Percentiles rank a stretch among this genome's conserved stretches.
Evolutionary conservation across 345 rosid species (phyloP).

Genomic region (Nephelium lappaceum): DNA sequence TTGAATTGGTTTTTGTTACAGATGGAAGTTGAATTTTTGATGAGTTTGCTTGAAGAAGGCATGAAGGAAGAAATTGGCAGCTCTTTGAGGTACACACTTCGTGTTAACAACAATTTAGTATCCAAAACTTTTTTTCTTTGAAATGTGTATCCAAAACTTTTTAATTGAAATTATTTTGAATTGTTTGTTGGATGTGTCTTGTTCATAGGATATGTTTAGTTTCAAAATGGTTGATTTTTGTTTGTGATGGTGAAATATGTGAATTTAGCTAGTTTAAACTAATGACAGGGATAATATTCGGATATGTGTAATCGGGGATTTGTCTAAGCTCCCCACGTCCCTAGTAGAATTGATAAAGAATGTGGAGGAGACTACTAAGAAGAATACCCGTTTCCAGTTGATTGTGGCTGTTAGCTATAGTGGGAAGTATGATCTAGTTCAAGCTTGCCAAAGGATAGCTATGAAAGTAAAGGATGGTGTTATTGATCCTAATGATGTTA

Average conservation of each 20-base stretch:
- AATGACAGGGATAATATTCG: slow-evolving; percentile 23
- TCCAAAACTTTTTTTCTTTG: neutral
- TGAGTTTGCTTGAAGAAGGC: slow-evolving; percentile 26
- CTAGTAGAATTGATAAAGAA: slow-evolving; percentile 19
- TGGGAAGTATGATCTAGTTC: slow-evolving; percentile 34
- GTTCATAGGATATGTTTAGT: neutral
- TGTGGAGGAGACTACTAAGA: slow-evolving; percentile 25
- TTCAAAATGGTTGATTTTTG: neutral
- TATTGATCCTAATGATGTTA: slow-evolving; percentile 24
- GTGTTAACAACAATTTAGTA: neutral
- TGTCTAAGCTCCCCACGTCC: slow-evolving; percentile 20
- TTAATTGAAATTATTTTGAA: neutral
- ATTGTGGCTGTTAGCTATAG: slow-evolving; percentile 36
- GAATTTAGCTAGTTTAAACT: neutral
- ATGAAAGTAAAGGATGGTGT: slow-evolving; percentile 28
- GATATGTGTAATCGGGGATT: slow-evolving; percentile 31
- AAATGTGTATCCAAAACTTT: neutral
- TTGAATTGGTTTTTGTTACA: slow-evolving; percentile 11
- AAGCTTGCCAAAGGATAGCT: slow-evolving; percentile 39
- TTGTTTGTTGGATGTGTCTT: too few relatives aligned
- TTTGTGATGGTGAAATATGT: neutral
- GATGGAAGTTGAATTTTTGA: slow-evolving; percentile 35
- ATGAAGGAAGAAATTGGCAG: slow-evolving; percentile 21
- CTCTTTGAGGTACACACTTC: slow-evolving; percentile 26
- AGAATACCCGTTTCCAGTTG: slow-evolving; percentile 28